Base-by-base conservation (phyloP, 345 rosid species). In the Eucalyptus marginata region DNA sequence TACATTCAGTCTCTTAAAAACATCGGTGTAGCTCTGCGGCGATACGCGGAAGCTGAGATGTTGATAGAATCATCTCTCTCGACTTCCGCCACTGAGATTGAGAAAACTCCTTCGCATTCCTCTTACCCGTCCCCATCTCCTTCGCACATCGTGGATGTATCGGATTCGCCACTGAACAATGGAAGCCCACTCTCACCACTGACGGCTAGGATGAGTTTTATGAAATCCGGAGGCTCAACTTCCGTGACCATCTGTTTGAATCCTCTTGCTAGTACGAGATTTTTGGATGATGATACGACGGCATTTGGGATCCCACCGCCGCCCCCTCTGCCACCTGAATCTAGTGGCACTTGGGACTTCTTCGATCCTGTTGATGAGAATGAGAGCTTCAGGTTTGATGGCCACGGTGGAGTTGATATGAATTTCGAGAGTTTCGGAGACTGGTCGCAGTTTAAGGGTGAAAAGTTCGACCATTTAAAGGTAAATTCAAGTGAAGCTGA, bases 61-160 rank as follows among this genome's bases (percentile, higher is more conserved):
- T 88, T 91, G 88, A 92, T 93, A 11, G 97, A 93, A 54, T 94
- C 97, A 7, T 95, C 96, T 91, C 90, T 96, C 36, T 94, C 98
- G 29, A 92, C 93, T 56, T 94, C 98, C 10, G 96, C 95, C 80
- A 92, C 96, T 18, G 99, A 97, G 93, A 94, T 94, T 76, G 98
- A 96, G 47, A 95, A 94, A 88, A 94, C 98, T 24, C 96, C 99
- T 29, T 96, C 99, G 22, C 97, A 93, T 51, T 96, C 94, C 29
- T 96, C 98, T 43, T 95, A 93, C 92, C 96, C 93, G 8, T 96
- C 97, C 10, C 98, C 98, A 7, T 94, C 97, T 84, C 95, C 95
- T 20, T 92, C 97, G 10, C 95, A 92, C 86, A 17, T 89, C 13
- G 95, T 89, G 62, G 96, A 94, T 87, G 93, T 89, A 13, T 92